Base-by-base conservation (phyloP, 2,329 filamentous ascomycete genomes). In the Beauveria brongniartii region DNA sequence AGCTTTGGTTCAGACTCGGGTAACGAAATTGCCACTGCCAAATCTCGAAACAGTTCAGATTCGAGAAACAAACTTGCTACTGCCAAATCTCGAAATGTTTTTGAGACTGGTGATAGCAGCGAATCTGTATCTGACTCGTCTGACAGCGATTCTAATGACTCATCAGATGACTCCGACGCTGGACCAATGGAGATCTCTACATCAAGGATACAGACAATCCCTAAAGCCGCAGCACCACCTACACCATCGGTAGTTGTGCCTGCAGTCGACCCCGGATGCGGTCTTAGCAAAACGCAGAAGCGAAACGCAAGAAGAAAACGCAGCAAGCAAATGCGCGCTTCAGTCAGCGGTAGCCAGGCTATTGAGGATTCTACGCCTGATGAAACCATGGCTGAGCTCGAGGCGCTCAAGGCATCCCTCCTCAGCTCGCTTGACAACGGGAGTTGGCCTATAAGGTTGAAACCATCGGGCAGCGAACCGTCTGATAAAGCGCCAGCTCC, bases 301-400 rank as follows among this genome's bases (percentile, higher is more conserved):
- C 76, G 82, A 6, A 85, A 85, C 63, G 76, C 75, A 9, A 74
- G 82, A 30, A 75, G 81, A 48, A 77, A 77, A 40, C 69, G 71
- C 3, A 71, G 72, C 3, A 75, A 76, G 60, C 64, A 63, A 2
- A 12, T 66, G 16, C 54, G 59, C 16, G 37, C 20, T 40, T 46
- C n/a, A 2, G 30, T 63, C 6, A 61, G 63, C 3, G 58, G 61
- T 4, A 48, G 54, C 3, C 67, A 68, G 22, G 67, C 69, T 28
- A 43, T 65, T 58, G 52, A 65, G 28, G n/a, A 44, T 5, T 30
- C 66, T 10, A 61, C 61, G 57, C 47, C 40, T 28, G 61, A 62
- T 8, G 46, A 26, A 16, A 51, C 26, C 30, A 28, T 59, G 30
- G 52, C 44, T 30, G 54, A 53, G 4, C 61, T 63, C 14, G 44